Percentiles rank a stretch among this genome's conserved stretches.
These are phyloP conservation scores for Rhodotorula kratochvilovae DNA, from an alignment of 768 basidiomycete genomes.

Conservation along the genomic window DNA sequence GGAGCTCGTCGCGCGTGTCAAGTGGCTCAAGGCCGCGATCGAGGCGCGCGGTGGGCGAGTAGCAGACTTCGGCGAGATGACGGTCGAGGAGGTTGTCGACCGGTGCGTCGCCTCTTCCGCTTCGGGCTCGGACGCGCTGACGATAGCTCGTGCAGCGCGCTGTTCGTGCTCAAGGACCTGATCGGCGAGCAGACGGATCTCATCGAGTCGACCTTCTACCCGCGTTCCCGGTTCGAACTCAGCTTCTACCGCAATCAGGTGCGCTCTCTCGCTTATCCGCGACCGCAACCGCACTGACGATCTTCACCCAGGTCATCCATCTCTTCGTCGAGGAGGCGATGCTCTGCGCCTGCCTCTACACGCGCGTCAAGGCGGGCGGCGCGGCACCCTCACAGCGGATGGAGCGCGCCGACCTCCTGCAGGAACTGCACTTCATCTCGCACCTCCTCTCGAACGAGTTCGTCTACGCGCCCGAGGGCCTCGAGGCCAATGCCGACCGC, in stretches of 20 bases:
- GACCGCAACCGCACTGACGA: background rate
- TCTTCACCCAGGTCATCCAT: slow-evolving; percentile 32
- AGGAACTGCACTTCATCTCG: slow-evolving; percentile 38
- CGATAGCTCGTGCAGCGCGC: slow-evolving; percentile 1
- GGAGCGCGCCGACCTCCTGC: slow-evolving; percentile 10
- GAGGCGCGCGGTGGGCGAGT: slow-evolving; percentile 37
- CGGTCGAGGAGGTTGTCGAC: slow-evolving; percentile 37
- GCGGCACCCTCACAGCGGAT: slow-evolving; percentile 30
- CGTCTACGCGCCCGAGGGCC: slow-evolving; percentile 38
- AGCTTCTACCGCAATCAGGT: slow-evolving; percentile 41
- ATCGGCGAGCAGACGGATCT: slow-evolving; percentile 38
- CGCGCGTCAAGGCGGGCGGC: slow-evolving; percentile 37
- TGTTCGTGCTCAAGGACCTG: slow-evolving; percentile 38
- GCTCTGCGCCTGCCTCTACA: slow-evolving; percentile 33
- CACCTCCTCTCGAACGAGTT: slow-evolving; percentile 42
- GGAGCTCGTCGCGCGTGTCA: slow-evolving; percentile 40
- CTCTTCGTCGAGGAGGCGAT: slow-evolving; percentile 40
- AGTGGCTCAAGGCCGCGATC: slow-evolving; percentile 39
- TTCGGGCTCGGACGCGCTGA: background rate
- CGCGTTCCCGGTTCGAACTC: slow-evolving; percentile 39
- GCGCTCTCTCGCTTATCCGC: background rate
- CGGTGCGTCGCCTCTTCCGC: slow-evolving; percentile 36
- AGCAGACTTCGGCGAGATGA: slow-evolving; percentile 38
- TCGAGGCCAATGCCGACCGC: slow-evolving; percentile 38
- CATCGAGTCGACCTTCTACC: slow-evolving; percentile 40